Evolutionary conservation across 2,329 filamentous ascomycete genomes (phyloP), one percentile per base, ranked within the genome.

Genomic region (Beauveria pseudobassiana): DNA sequence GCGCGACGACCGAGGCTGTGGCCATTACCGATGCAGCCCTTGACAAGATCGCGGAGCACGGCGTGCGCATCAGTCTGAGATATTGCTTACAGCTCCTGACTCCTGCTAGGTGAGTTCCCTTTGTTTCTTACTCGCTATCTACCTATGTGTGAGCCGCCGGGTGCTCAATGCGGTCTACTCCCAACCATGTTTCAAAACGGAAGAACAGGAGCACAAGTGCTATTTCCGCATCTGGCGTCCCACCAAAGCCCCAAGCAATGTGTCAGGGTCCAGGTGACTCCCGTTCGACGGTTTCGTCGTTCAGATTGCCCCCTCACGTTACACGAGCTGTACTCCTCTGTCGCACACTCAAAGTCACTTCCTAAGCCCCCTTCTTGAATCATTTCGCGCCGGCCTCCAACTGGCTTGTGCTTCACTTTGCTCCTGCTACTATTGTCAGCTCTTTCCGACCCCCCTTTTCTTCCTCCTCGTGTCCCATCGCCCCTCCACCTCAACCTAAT

Each of bases 1-100:
- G 95, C 55, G 87, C 91, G 45, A 87, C 87, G 66, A 93, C 89
- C 9, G 93, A 97, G 77, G 85, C 86, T 54, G 86, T 96, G 50
- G 82, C 84, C 65, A 86, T 98, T 66, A 87, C 86, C 46, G 91
- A 96, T 55, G 85, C 87, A 22, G 95, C 95, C 28, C 82, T 98
- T 63, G 89, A 95, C 69, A 95, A 91, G 78, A 86, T 99, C 69
- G 85, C 91, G 48, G 85, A 90, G 70, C 88, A 96, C 68, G 95
- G 95, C 67, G 91, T 91, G 70, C 89, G 88, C 68, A 92, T 97
- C 71, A 96, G 90, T 73, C 76, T 99, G 76, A 82, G 95, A 67
- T 99, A 99, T 78, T 93, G 93, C 67, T 79, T 99, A 72, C 95
- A 98, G 77, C 78, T 99, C 67, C 81, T 99, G 68, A 90, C 92